A percentile compares a stretch with the other conserved stretches of the same genome.
Evolutionary conservation across 2,329 filamentous ascomycete species (phyloP).

Genomic region (Coniosporium tulheliwenetii): DNA sequence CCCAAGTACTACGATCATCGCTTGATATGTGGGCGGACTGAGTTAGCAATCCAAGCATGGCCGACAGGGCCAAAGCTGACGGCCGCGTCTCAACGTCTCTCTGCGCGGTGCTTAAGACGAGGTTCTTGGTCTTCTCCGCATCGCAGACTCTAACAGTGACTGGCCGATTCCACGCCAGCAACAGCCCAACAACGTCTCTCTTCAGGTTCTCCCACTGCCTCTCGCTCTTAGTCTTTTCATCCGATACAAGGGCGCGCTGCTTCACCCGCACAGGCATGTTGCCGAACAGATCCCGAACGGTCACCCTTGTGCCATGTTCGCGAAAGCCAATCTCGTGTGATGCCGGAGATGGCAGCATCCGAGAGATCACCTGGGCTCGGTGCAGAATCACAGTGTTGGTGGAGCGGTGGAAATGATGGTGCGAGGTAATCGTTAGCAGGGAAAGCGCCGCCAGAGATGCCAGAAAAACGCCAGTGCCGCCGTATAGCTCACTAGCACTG

Average conservation of each 20-base stretch:
- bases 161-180: conserved; percentile 52
- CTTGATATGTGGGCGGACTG: conserved; percentile 50
- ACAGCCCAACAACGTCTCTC: conserved; percentile 41
- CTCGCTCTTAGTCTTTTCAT: conserved; percentile 32
- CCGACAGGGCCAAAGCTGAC: conserved; percentile 11
- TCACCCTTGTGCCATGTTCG: conserved; percentile 58
- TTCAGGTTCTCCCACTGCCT: conserved; percentile 53
- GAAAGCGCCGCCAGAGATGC: conserved; percentile 63
- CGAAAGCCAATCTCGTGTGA: conserved; percentile 41
- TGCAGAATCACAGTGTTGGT: conserved; percentile 55
- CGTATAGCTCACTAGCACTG: conserved; percentile 36
- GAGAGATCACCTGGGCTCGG: conserved; percentile 48
- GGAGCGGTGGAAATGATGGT: conserved; percentile 42
- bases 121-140: conserved; percentile 18
- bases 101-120: conserved; percentile 13
- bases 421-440: conserved; percentile 61
- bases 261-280: conserved; percentile 84
- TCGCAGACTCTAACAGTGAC: conserved; percentile 47
- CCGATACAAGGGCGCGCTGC: conserved; percentile 45
- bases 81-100: conserved; percentile 8
- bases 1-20: conserved; percentile 44
- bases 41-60: conserved; percentile 38
- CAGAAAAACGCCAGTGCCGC: conserved; percentile 59
- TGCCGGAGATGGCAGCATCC: conserved; percentile 44
- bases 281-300: conserved; percentile 70